Conservation (phyloP, 345 rosid species). For the Gynandropsis gynandra region DNA sequence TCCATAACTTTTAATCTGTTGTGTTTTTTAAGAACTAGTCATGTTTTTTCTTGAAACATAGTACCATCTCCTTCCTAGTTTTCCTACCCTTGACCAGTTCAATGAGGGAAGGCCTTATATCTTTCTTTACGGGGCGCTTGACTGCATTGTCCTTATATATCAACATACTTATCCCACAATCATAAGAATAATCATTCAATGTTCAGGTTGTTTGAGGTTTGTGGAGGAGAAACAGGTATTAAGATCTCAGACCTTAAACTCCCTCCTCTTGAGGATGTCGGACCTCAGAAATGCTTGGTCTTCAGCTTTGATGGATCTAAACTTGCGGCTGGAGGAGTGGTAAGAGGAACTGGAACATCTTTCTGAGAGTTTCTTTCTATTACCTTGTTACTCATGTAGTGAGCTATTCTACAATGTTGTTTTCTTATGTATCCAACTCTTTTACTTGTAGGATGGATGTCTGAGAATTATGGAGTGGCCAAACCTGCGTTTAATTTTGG, state of each 20-base stretch:
- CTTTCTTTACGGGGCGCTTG: too few relatives aligned
- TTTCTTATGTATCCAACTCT: slow-evolving; percentile 7
- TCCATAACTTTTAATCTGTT: too few relatives aligned
- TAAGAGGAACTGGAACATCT: slow-evolving; percentile 30
- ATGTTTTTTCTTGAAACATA: too few relatives aligned
- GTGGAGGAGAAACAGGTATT: slow-evolving; percentile 35
- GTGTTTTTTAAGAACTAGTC: too few relatives aligned
- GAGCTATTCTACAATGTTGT: neutral
- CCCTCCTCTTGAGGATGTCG: slow-evolving; percentile 54
- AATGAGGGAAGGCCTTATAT: too few relatives aligned
- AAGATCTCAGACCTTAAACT: slow-evolving; percentile 51
- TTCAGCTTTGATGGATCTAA: slow-evolving; percentile 90
- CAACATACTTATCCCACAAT: too few relatives aligned
- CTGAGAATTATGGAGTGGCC: slow-evolving; percentile 92
- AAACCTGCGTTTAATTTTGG: slow-evolving; percentile 51
- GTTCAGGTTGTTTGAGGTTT: slow-evolving; percentile 70
- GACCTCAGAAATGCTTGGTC: slow-evolving; percentile 70
- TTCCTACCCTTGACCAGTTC: too few relatives aligned
- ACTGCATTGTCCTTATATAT: too few relatives aligned
- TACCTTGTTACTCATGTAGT: neutral
- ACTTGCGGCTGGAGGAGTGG: slow-evolving; percentile 84
- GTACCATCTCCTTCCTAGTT: too few relatives aligned
- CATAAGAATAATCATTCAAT: neutral
- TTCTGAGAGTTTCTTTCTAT: neutral
- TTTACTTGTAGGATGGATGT: slow-evolving; percentile 61